These are phyloP conservation scores for Grosmannia penicillata DNA, from an alignment of 2,329 filamentous ascomycete genomes.

Conservation along the genomic window DNA sequence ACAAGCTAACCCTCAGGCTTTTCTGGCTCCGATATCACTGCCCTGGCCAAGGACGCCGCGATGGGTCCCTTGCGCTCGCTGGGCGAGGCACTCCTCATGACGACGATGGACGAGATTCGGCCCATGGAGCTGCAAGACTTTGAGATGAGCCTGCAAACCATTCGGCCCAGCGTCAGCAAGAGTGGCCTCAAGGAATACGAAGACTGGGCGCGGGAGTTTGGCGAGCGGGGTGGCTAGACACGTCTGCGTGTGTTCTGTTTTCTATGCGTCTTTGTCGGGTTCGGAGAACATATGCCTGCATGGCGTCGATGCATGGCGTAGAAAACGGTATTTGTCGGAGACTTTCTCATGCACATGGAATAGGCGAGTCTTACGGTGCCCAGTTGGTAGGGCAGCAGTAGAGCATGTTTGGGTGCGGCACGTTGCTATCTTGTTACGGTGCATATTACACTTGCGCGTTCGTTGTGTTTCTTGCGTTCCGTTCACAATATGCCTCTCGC, in stretches of 20 bases:
- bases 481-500: no score
- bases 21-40: constrained; percentile 92
- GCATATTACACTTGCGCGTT: no score
- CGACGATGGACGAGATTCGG: constrained; percentile 87
- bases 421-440: no score
- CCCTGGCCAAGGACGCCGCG: constrained; percentile 89
- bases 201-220: constrained; percentile 87
- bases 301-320: no score
- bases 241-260: neutral
- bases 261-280: no score
- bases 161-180: constrained; percentile 79
- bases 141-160: constrained; percentile 64
- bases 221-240: constrained; percentile 66
- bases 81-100: constrained; percentile 77
- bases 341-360: no score
- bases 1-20: constrained; percentile 47
- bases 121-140: constrained; percentile 78
- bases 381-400: no score
- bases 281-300: neutral
- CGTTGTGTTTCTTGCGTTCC: no score
- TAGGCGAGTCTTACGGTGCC: no score
- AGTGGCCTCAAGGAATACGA: constrained; percentile 79
- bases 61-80: constrained; percentile 90
- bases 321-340: no score
- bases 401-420: no score